Conservation (phyloP, 208 protist species). For the Leishmania martiniquensis region DNA sequence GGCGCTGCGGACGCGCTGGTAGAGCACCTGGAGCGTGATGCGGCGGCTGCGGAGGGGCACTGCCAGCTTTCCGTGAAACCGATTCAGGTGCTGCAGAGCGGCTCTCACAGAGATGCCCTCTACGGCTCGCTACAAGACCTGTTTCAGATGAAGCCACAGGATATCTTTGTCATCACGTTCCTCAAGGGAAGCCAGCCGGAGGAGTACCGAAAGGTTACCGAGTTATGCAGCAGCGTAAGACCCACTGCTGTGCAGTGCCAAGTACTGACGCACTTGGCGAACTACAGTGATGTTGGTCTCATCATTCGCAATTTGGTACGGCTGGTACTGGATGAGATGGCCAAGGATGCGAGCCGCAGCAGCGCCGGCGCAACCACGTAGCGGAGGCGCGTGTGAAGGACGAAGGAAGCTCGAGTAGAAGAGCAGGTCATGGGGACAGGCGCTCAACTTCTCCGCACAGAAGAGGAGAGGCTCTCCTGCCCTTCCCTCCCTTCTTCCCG, state of each 20-base stretch:
- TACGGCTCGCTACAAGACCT: conserved; percentile 75
- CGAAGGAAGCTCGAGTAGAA: background rate
- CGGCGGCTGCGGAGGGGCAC: conserved; percentile 37
- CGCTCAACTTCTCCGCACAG: background rate
- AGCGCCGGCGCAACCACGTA: conserved; percentile 7
- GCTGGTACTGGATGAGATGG: conserved; percentile 73
- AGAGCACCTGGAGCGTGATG: conserved; percentile 77
- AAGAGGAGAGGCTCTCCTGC: background rate
- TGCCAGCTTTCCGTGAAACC: conserved; percentile 72
- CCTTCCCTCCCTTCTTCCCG: background rate
- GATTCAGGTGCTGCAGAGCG: conserved; percentile 61
- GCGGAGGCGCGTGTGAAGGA: background rate
- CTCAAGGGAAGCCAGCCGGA: conserved; percentile 81
- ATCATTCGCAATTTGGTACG: conserved; percentile 87
- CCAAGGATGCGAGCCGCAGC: conserved; percentile 7
- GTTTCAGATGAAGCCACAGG: conserved; percentile 71
- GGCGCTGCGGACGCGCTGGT: conserved; percentile 84
- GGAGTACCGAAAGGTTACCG: conserved; percentile 79
- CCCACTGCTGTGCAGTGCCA: conserved; percentile 64
- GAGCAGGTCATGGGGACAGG: background rate
- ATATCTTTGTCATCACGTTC: conserved; percentile 82
- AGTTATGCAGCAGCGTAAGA: conserved; percentile 75
- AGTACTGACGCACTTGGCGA: conserved; percentile 80
- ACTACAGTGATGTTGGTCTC: conserved; percentile 85
- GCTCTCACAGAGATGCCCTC: conserved; percentile 75